phyloP scores from a whole-genome alignment of 1,284 basidiomycete genomes.

The Thecaphora thlaspeos region DNA sequence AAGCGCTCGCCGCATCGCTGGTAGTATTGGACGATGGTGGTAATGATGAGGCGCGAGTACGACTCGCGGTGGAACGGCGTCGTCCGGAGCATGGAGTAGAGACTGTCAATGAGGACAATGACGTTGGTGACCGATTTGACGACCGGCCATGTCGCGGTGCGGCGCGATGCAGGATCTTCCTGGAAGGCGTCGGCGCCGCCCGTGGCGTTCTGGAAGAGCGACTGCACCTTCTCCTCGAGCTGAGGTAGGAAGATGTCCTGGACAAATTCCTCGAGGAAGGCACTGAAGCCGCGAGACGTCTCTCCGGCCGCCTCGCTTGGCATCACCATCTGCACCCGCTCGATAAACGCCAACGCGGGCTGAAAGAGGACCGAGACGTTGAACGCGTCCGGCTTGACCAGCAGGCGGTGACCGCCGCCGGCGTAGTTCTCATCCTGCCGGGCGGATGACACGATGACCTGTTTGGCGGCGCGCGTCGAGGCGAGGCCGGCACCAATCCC shows the following conservation, averaged over 20 bases:
- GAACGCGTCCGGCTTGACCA: constrained; percentile 89
- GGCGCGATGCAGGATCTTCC: constrained; percentile 22
- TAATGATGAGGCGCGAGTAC: constrained; percentile 83
- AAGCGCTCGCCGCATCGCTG: constrained; percentile 87
- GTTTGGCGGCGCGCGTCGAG: not conserved
- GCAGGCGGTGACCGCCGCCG: constrained; percentile 73
- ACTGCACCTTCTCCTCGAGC: constrained; percentile 82
- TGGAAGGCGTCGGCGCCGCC: constrained; percentile 68
- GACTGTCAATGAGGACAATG: constrained; percentile 84
- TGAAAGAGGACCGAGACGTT: constrained; percentile 91
- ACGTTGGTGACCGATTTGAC: constrained; percentile 82
- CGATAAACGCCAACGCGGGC: constrained; percentile 83
- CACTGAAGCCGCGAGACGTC: constrained; percentile 65
- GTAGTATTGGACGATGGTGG: constrained; percentile 95
- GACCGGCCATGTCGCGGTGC: constrained; percentile 66
- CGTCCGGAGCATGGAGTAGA: constrained; percentile 85
- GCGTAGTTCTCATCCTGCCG: constrained; percentile 10
- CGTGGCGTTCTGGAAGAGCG: constrained; percentile 34
- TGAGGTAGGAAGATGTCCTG: constrained; percentile 89
- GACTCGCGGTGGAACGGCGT: constrained; percentile 91
- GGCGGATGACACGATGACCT: constrained; percentile 14
- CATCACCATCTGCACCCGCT: constrained; percentile 62
- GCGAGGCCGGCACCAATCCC: no score
- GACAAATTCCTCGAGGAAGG: constrained; percentile 89
- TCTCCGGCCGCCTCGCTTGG: constrained; percentile 46